These are phyloP conservation scores for Paraconiothyrium brasiliense DNA, from an alignment of 2,329 filamentous ascomycete genomes.

Conservation along the genomic window DNA sequence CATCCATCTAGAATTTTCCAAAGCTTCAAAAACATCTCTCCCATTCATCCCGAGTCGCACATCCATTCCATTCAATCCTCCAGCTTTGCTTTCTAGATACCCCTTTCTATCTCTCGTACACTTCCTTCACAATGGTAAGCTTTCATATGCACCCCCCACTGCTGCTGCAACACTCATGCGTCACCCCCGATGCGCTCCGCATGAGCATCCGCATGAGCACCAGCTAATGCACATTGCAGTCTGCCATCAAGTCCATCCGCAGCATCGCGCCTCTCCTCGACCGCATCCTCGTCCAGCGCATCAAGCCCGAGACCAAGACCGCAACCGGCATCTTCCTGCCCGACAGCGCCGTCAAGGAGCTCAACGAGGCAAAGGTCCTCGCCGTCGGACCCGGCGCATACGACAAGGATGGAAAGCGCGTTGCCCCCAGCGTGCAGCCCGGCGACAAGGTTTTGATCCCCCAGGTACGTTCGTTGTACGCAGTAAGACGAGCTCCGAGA, in stretches of 20 bases:
- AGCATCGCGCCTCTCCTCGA: conserved; percentile 94
- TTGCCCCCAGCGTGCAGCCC: conserved; percentile 80
- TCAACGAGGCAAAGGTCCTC: conserved; percentile 96
- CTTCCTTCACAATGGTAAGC: conserved; percentile 26
- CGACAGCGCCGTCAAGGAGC: conserved; percentile 95
- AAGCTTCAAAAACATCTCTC: conserved; percentile 19
- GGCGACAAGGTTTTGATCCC: conserved; percentile 97
- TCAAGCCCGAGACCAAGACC: conserved; percentile 97
- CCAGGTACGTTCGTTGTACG: conserved; percentile 68
- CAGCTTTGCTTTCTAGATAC: conserved; percentile 11
- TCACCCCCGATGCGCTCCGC: conserved; percentile 3
- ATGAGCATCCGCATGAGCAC: not conserved
- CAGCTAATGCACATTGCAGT: conserved; percentile 30
- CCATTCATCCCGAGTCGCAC: conserved; percentile 8
- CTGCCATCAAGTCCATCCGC: conserved; percentile 91
- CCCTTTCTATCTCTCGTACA: conserved; percentile 10
- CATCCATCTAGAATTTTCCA: conserved; percentile 33
- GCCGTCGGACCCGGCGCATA: conserved; percentile 90
- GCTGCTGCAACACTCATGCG: not conserved
- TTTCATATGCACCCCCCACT: not conserved
- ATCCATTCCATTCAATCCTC: not conserved
- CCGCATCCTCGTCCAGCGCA: conserved; percentile 95
- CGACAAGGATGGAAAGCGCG: conserved; percentile 87
- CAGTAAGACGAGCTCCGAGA: too few species aligned
- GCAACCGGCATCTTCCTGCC: conserved; percentile 97